Base-by-base conservation (phyloP, 2,329 filamentous ascomycete species). In the Venturia oleaginea region DNA sequence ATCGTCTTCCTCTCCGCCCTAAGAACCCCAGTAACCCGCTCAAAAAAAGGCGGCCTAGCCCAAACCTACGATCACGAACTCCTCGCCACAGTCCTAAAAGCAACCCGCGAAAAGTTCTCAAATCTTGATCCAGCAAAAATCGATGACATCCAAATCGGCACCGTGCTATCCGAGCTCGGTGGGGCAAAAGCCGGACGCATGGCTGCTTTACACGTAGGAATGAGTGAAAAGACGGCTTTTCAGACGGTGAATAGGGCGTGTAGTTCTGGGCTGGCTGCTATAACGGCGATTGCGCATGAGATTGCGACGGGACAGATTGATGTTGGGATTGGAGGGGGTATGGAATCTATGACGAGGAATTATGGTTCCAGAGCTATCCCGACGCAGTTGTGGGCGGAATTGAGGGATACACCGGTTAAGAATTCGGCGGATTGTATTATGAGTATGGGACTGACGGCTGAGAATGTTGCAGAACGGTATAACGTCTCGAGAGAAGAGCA, bases 291-390 rank as follows among this genome's bases (percentile, higher is more conserved):
- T 3, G 89, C 90, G 5, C 86, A 88, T 65, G 82, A 87, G 67
- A 94, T 97, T 69, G 83, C 85, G n/a, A 81, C 83, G 0, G 91
- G 89, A 1, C 83, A 84, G 69, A 88, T 93, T 62, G 83, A 86
- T 67, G 80, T 82, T 0, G 92, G 91, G 66, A 85, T 97, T 67
- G 92, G 87, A 11, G 92, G 90, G 1, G 92, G 92, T 37, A 96
- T 95, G 90, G 92, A 97, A 83, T 93, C 89, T 78, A 97, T 97
- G 92, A 96, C 91, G 68, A 80, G 88, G 68, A 96, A 96, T 77
- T 97, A 97, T 76, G 92, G 87, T 62, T 85, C 81, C 32, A 81
- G 86, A 65, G 92, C 92, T n/a, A 94, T 97, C 54, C 92, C 92
- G 0, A 87, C 86, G 0, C 84, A 91, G 67, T 76, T 91, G 13